These are phyloP conservation scores for Wickerhamiella allomyrinae DNA, from an alignment of 805 yeast species.

Conservation along the genomic window DNA sequence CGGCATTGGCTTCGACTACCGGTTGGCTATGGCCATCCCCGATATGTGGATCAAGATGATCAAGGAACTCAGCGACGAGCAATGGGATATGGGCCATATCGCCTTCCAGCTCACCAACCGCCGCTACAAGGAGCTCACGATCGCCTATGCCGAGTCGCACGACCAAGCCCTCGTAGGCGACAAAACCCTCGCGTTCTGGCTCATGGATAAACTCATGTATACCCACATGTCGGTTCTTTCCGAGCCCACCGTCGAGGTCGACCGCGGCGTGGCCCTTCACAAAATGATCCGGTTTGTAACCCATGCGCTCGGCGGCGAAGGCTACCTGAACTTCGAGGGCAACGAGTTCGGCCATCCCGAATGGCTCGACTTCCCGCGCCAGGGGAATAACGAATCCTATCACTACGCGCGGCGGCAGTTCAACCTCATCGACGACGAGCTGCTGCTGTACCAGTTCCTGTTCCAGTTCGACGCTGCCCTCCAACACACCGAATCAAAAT, in stretches of 20 bases:
- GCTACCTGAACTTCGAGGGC: slow-evolving; percentile 90
- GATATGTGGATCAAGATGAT: slow-evolving; percentile 97
- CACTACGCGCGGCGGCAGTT: slow-evolving; percentile 94
- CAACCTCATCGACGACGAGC: slow-evolving; percentile 65
- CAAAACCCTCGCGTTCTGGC: slow-evolving; percentile 92
- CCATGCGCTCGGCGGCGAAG: slow-evolving; percentile 91
- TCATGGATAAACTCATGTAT: slow-evolving; percentile 97
- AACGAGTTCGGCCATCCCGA: slow-evolving; percentile 98
- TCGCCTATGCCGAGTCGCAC: slow-evolving; percentile 87
- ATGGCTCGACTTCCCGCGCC: slow-evolving; percentile 95
- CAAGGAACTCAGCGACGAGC: slow-evolving; percentile 72
- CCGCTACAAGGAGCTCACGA: slow-evolving; percentile 75
- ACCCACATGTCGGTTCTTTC: slow-evolving; percentile 78
- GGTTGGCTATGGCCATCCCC: slow-evolving; percentile 93
- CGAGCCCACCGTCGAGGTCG: slow-evolving; percentile 61
- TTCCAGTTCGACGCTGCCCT: slow-evolving; percentile 74
- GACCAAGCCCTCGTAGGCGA: slow-evolving; percentile 98
- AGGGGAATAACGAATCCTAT: slow-evolving; percentile 72
- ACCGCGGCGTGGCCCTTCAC: slow-evolving; percentile 83
- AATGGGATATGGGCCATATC: slow-evolving; percentile 79
- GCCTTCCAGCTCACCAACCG: slow-evolving; percentile 75
- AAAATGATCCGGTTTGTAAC: slow-evolving; percentile 81
- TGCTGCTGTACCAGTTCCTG: slow-evolving; percentile 64
- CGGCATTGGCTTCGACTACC: slow-evolving; percentile 87
- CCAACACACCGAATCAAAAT: slow-evolving; percentile 59